Conservation (phyloP, 495 filamentous ascomycete genomes). For the Lindgomyces ingoldianus region DNA sequence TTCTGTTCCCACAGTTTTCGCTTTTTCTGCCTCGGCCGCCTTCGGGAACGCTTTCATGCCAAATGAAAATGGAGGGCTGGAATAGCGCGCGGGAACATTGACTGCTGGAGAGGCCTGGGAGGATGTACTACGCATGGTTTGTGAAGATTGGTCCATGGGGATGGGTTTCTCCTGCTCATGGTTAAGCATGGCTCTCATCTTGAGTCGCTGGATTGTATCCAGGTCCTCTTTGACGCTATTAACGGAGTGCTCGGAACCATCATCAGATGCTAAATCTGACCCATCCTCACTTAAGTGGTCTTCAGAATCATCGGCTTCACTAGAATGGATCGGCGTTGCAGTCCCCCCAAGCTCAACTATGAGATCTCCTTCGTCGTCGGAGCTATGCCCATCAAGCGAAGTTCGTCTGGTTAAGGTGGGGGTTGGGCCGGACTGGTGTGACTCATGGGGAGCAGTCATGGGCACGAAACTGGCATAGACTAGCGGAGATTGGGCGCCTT, state of each 20-base stretch:
- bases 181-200: slow-evolving; percentile 1
- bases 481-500: background rate
- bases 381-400: background rate
- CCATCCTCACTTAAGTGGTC: background rate
- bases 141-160: background rate
- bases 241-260: background rate
- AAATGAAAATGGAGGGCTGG: background rate
- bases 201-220: background rate
- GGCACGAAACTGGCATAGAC: too few relatives aligned
- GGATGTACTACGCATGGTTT: background rate
- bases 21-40: background rate
- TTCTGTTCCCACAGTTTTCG: too few relatives aligned
- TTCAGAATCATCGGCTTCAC: too few relatives aligned
- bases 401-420: too few relatives aligned
- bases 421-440: too few relatives aligned
- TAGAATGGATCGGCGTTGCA: too few relatives aligned
- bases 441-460: too few relatives aligned
- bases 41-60: background rate
- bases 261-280: background rate
- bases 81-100: background rate
- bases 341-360: too few relatives aligned
- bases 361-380: background rate
- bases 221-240: background rate
- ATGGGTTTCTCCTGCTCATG: background rate
- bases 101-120: background rate